phyloP scores from a whole-genome alignment of 2,329 filamentous ascomycete species.

The Nothomitra cinnamomea region DNA sequence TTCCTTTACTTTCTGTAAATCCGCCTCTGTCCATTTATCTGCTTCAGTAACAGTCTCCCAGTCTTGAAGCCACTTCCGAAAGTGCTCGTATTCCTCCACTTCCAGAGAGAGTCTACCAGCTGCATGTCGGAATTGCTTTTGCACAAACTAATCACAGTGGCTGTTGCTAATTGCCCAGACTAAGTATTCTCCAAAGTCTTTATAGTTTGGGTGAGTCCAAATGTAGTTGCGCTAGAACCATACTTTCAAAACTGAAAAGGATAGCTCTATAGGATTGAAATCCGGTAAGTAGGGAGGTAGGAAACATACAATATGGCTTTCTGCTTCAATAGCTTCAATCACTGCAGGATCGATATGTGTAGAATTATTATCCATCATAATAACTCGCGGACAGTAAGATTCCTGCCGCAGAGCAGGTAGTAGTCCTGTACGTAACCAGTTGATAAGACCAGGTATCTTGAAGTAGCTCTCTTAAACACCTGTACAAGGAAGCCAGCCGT shows the following conservation, averaged over 20 bases:
- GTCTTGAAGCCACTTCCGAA: background rate
- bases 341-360: background rate
- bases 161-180: background rate
- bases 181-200: background rate
- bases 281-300: background rate
- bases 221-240: background rate
- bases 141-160: background rate
- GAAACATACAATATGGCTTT: background rate
- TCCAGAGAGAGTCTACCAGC: background rate
- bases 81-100: background rate
- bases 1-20: background rate
- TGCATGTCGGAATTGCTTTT: background rate
- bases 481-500: background rate
- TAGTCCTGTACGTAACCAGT: background rate
- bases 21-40: background rate
- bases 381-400: background rate
- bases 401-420: background rate
- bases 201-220: background rate
- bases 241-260: background rate
- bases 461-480: background rate
- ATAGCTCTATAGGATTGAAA: background rate
- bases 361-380: background rate
- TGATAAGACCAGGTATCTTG: background rate
- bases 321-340: background rate
- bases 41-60: background rate